A percentile compares a stretch with the other conserved stretches of the same genome.
These are phyloP conservation scores for Chamaecrista fasciculata DNA, from an alignment of 306 rosid species.

Conservation along the genomic window DNA sequence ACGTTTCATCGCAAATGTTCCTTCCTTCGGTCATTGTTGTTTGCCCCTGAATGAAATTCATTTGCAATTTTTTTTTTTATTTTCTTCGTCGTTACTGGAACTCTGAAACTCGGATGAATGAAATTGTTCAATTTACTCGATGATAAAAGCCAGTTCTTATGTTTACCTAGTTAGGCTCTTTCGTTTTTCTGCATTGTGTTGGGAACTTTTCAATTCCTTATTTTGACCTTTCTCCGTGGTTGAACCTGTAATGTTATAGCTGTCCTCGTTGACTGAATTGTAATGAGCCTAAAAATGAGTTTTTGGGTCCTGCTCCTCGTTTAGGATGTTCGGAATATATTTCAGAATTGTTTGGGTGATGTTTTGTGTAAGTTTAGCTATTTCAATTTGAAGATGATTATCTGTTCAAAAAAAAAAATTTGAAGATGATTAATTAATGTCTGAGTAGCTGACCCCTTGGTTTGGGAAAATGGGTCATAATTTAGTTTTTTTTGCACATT, in stretches of 20 bases:
- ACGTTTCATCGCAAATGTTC: background rate
- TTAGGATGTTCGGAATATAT: background rate
- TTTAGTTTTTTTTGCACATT: no score
- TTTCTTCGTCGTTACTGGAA: background rate
- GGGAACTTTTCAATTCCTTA: background rate
- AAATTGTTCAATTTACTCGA: background rate
- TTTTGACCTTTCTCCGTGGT: slow-evolving; percentile 1
- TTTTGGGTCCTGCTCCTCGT: background rate
- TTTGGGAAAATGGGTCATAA: no score
- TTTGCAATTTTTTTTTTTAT: background rate
- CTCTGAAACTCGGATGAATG: background rate
- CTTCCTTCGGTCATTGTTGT: background rate
- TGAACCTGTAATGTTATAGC: slow-evolving; percentile 19
- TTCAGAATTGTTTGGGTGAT: background rate
- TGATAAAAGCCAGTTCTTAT: background rate
- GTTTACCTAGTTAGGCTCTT: background rate
- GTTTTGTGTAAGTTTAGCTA: background rate
- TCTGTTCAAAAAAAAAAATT: slow-evolving; percentile 4
- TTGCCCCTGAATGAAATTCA: background rate
- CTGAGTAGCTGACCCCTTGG: no score
- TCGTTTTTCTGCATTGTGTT: slow-evolving; percentile 24
- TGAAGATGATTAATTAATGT: background rate
- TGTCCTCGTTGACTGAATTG: slow-evolving; percentile 26
- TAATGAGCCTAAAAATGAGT: slow-evolving; percentile 14
- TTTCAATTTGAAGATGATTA: slow-evolving; percentile 2